These are phyloP conservation scores for Colletotrichum lindemuthianum DNA, from an alignment of 2,329 filamentous ascomycete genomes.

Conservation along the genomic window DNA sequence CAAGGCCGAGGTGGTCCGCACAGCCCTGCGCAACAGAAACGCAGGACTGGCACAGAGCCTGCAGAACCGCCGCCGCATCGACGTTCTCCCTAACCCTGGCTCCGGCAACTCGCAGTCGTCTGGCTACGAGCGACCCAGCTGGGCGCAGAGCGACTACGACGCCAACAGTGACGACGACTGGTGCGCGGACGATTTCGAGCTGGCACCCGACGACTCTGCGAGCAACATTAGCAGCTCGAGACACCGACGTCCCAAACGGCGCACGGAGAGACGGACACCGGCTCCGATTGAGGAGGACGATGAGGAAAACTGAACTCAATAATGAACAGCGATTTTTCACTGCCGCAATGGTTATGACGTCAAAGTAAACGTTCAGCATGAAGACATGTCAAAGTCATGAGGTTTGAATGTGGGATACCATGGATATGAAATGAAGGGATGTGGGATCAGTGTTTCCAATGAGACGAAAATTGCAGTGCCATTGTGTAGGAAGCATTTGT, in stretches of 20 bases:
- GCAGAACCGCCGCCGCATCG: conserved; percentile 68
- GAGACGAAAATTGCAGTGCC: too few relatives aligned
- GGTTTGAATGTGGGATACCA: conserved; percentile 16
- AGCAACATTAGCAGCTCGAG: conserved; percentile 82
- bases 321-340: conserved; percentile 15
- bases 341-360: neutral
- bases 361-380: neutral
- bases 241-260: conserved; percentile 73
- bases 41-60: conserved; percentile 77
- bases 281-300: conserved; percentile 79
- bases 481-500: too few relatives aligned
- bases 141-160: conserved; percentile 57
- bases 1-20: conserved; percentile 83
- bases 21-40: conserved; percentile 81
- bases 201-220: conserved; percentile 82
- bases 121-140: conserved; percentile 59
- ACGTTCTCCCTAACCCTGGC: conserved; percentile 59
- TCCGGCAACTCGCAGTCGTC: conserved; percentile 58
- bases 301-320: conserved; percentile 60
- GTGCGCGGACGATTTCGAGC: conserved; percentile 66
- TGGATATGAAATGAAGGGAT: conserved; percentile 10
- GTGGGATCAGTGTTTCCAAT: too few relatives aligned
- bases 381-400: conserved; percentile 6
- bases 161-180: conserved; percentile 67
- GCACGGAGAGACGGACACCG: conserved; percentile 75